These are phyloP conservation scores for Ganoderma leucocontextum DNA, from an alignment of 1,284 basidiomycete species.

Conservation along the genomic window DNA sequence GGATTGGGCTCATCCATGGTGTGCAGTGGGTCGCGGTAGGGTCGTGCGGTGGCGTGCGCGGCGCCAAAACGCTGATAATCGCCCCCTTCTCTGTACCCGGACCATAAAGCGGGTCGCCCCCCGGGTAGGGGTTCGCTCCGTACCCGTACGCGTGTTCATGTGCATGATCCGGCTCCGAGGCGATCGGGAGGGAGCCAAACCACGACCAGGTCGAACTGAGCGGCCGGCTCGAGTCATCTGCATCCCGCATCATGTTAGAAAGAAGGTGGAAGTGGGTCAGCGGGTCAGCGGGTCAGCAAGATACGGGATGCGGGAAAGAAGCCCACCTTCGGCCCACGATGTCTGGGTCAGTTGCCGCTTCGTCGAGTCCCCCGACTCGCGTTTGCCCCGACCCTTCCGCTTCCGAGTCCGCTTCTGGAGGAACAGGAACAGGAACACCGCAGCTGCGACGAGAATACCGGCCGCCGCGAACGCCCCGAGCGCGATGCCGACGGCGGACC, in stretches of 20 bases:
- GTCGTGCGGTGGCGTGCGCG: too few relatives aligned
- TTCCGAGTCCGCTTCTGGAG: background rate
- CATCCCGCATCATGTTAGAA: background rate
- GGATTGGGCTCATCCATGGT: too few relatives aligned
- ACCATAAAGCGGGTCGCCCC: too few relatives aligned
- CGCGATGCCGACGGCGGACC: background rate
- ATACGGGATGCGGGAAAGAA: too few relatives aligned
- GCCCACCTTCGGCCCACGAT: too few relatives aligned
- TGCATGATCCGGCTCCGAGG: background rate
- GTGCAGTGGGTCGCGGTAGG: too few relatives aligned
- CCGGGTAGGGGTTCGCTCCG: too few relatives aligned
- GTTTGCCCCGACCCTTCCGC: background rate
- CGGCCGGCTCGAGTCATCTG: background rate
- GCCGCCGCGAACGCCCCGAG: background rate
- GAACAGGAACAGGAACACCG: background rate
- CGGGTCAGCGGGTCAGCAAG: too few relatives aligned
- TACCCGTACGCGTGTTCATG: too few relatives aligned
- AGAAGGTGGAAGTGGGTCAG: too few relatives aligned
- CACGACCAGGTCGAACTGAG: constrained; percentile 1
- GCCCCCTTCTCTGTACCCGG: too few relatives aligned
- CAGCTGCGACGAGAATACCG: background rate
- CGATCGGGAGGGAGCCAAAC: background rate
- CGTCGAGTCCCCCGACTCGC: background rate
- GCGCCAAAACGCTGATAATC: too few relatives aligned
- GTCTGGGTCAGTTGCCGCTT: background rate